Percentiles rank a stretch among this genome's conserved stretches.
Evolutionary conservation across 805 yeast species (phyloP).

Genomic region (Myxozyma kluyveri): DNA sequence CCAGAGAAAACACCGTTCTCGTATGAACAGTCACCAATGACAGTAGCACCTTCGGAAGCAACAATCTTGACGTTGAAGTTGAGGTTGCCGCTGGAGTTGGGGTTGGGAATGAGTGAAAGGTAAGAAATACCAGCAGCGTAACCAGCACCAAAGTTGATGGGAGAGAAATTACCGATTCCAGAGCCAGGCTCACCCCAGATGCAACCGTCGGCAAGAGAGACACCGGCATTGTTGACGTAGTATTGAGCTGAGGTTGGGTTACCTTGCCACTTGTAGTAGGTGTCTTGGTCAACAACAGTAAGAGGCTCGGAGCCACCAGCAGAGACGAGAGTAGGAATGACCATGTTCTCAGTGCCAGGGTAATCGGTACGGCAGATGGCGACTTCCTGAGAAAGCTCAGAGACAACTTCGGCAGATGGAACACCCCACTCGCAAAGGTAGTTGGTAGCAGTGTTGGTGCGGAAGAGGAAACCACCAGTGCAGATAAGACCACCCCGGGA

Average conservation of each 20-base stretch:
- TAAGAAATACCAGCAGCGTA: conserved; percentile 60
- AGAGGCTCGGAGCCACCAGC: conserved; percentile 66
- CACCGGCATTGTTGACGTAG: conserved; percentile 97
- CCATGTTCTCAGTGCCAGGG: conserved; percentile 99
- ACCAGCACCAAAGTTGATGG: conserved; percentile 92
- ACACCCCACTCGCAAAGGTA: conserved; percentile 87
- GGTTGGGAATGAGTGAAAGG: conserved; percentile 75
- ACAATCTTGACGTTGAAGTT: conserved; percentile 78
- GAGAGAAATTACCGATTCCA: conserved; percentile 97
- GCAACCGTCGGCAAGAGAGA: conserved; percentile 85
- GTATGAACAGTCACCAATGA: conserved; percentile 75
- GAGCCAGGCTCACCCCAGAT: conserved; percentile 83
- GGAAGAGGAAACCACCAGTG: conserved; percentile 75
- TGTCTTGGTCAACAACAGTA: conserved; percentile 73
- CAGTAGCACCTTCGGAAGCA: conserved; percentile 59
- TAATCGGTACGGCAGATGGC: conserved; percentile 97
- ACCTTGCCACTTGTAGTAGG: conserved; percentile 81
- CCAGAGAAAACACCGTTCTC: conserved; percentile 66
- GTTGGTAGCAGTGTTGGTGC: conserved; percentile 63
- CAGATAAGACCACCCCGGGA: conserved; percentile 93
- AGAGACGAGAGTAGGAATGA: conserved; percentile 77
- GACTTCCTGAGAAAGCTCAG: conserved; percentile 61
- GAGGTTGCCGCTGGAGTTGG: conserved; percentile 69
- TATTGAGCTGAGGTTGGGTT: conserved; percentile 85
- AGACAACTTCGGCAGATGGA: conserved; percentile 64